These are phyloP conservation scores for Hymenoscyphus repandus DNA, from an alignment of 2,329 filamentous ascomycete species.

Conservation along the genomic window DNA sequence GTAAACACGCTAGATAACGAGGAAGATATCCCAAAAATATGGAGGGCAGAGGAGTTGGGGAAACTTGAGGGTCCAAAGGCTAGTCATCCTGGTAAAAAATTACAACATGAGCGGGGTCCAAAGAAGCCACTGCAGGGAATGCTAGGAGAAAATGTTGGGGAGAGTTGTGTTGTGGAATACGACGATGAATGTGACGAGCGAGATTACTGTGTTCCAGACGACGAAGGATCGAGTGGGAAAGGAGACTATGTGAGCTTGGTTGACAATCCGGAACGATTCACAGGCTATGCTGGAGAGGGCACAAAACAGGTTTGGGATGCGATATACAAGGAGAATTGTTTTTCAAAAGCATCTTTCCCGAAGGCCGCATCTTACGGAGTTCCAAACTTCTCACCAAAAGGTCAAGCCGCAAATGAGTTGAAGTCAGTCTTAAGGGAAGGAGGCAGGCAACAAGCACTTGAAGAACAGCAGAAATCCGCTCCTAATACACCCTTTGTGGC, in stretches of 20 bases:
- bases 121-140: conserved; percentile 73
- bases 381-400: conserved; percentile 23
- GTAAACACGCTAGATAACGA: conserved; percentile 95
- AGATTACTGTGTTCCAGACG: conserved; percentile 94
- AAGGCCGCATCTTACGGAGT: conserved; percentile 51
- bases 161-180: conserved; percentile 96
- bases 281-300: conserved; percentile 81
- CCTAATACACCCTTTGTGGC: conserved; percentile 54
- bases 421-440: conserved; percentile 55
- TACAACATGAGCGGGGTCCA: conserved; percentile 63
- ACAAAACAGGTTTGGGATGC: conserved; percentile 92
- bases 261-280: conserved; percentile 92
- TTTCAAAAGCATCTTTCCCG: conserved; percentile 63
- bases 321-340: conserved; percentile 97
- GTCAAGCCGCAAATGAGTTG: conserved; percentile 54
- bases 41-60: conserved; percentile 86
- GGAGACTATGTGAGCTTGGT: conserved; percentile 95
- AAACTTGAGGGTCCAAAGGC: conserved; percentile 89
- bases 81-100: conserved; percentile 74
- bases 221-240: conserved; percentile 79
- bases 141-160: conserved; percentile 80
- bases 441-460: conserved; percentile 55
- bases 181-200: conserved; percentile 95
- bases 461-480: conserved; percentile 51
- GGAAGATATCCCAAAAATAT: conserved; percentile 85